A percentile compares a stretch with the other conserved stretches of the same genome.
Evolutionary conservation across 2,329 filamentous ascomycete species (phyloP).

Genomic region (Fusarium sp.): DNA sequence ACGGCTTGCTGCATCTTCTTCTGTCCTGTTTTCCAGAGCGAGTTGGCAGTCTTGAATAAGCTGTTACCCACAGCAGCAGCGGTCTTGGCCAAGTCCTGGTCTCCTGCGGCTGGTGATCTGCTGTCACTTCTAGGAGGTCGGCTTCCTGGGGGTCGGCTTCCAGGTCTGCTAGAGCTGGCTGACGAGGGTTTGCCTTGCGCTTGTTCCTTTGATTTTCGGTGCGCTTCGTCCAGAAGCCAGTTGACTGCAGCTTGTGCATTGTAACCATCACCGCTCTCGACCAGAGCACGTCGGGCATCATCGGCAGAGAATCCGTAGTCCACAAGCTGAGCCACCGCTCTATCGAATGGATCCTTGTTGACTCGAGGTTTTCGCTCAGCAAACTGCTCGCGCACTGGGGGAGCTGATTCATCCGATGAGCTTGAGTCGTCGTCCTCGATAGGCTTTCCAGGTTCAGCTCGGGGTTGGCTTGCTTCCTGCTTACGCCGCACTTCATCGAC

Average conservation of each 20-base stretch:
- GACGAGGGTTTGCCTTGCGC: constrained; percentile 63
- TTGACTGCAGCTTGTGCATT: constrained; percentile 90
- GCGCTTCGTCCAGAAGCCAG: constrained; percentile 91
- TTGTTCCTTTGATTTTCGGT: constrained; percentile 83
- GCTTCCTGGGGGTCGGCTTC: constrained; percentile 44
- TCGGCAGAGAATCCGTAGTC: constrained; percentile 95
- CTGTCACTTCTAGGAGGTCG: constrained; percentile 57
- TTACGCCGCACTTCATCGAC: constrained; percentile 71
- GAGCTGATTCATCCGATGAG: constrained; percentile 57
- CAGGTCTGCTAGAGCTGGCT: constrained; percentile 50
- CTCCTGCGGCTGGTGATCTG: constrained; percentile 65
- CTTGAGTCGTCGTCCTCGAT: constrained; percentile 64
- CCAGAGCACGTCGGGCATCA: constrained; percentile 82
- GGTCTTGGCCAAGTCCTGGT: constrained; percentile 81
- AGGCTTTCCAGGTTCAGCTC: constrained; percentile 64
- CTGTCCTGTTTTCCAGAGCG: constrained; percentile 92
- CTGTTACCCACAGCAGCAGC: constrained; percentile 85
- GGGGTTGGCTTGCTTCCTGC: constrained; percentile 54
- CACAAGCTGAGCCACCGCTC: constrained; percentile 85
- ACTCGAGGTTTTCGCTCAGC: constrained; percentile 40
- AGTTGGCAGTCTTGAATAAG: constrained; percentile 93
- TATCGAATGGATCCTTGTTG: constrained; percentile 67
- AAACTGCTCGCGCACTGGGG: constrained; percentile 35
- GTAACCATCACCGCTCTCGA: constrained; percentile 80
- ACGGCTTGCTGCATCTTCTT: constrained; percentile 95